Base-by-base conservation (phyloP, 768 basidiomycete genomes). In the Serendipita sp. region DNA sequence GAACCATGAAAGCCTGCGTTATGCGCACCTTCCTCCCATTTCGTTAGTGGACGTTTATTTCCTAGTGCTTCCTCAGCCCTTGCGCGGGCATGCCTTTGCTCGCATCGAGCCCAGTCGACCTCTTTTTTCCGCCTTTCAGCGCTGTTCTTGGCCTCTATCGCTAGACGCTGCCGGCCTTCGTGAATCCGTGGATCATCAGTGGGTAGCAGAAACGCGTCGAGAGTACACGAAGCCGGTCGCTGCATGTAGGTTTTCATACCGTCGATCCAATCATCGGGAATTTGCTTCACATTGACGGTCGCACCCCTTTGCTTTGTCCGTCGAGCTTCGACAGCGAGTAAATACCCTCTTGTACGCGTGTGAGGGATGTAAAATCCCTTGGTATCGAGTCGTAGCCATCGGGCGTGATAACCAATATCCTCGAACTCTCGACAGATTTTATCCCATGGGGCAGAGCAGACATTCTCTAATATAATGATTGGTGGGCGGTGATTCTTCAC, bases 361-460 rank as follows among this genome's bases (percentile, higher is more conserved):
- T 97, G 94, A 11, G 94, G 92, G 62, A 97, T 91, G 70, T 97
- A 97, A 70, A 84, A 96, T 22, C 83, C 77, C 71, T 94, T 95
- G 24, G 86, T 89, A 68, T 91, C 93, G 67, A 90, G 82, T 50
- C 88, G 80, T 24, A 79, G 69, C 61, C 72, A 81, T 16, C 77
- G 74, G 0, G 94, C 90, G 65, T 83, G 84, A 72, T 96, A 97
- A 3, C 81, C 80, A 58, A 82, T 80, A 43, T 80, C 75, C 66
- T 80, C 82, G 67, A 96, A 95, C 66, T 89, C 84, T 44, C 82
- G 73, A 61, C 79, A 77, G n/a, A 95, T 90, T 33, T 76, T 73
- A 1, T 74, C 72, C 93, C 94, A 97, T 3, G 94, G 93, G 0
- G 94, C 94, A 51, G 81, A 79, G 69, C 88, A 91, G 34, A 97